Evolutionary conservation across 352 stramenopile genomes (phyloP).

Genomic region (Pythium graminicola): DNA sequence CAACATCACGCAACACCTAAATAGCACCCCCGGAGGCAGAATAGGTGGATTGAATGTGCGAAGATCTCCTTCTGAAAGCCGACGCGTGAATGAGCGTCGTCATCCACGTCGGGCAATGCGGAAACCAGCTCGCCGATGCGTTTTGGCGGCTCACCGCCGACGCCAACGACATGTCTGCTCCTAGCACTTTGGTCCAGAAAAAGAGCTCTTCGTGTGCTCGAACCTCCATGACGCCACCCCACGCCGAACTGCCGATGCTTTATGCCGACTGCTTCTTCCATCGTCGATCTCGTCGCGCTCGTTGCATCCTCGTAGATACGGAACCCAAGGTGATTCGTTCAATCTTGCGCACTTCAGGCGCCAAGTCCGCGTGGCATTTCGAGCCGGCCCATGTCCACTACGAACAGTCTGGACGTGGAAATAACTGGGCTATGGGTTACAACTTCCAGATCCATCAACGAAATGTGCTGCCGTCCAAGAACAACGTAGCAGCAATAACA

Average conservation of each 20-base stretch:
- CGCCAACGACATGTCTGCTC: background rate
- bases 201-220: too few relatives aligned
- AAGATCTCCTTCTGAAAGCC: too few relatives aligned
- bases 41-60: too few relatives aligned
- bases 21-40: constrained; percentile 8
- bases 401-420: constrained; percentile 70
- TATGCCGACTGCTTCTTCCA: constrained; percentile 47
- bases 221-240: background rate
- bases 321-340: constrained; percentile 67
- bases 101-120: constrained; percentile 72
- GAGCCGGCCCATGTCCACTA: constrained; percentile 43
- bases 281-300: constrained; percentile 29
- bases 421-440: constrained; percentile 89
- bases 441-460: constrained; percentile 40
- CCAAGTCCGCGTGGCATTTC: constrained; percentile 12
- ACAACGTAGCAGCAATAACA: background rate
- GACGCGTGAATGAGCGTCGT: constrained; percentile 47
- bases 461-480: constrained; percentile 28
- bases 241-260: constrained; percentile 5
- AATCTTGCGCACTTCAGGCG: constrained; percentile 14
- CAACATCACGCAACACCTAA: too few relatives aligned
- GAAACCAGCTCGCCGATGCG: constrained; percentile 66
- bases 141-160: constrained; percentile 48
- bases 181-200: too few relatives aligned
- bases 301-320: constrained; percentile 72